These are phyloP conservation scores for Aspergillus terreus DNA, from an alignment of 2,329 filamentous ascomycete genomes.

Conservation along the genomic window DNA sequence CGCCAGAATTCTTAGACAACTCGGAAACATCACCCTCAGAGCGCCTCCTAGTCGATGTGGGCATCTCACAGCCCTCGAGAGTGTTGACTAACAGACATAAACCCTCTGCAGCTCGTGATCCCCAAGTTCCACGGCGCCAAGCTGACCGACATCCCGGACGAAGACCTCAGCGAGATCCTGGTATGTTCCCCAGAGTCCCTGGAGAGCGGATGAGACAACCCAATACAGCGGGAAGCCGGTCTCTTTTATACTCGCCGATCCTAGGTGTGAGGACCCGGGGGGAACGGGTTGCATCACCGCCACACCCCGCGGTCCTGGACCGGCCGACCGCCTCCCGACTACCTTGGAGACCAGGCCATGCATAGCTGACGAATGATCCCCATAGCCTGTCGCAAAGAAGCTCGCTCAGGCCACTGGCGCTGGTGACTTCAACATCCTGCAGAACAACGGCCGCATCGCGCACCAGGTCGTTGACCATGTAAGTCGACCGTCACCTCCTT, in stretches of 20 bases:
- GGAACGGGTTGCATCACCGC: background rate
- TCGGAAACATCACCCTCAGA: too few species aligned
- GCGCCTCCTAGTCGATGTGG: too few species aligned
- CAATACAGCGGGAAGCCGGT: background rate
- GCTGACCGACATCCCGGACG: constrained; percentile 88
- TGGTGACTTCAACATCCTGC: constrained; percentile 84
- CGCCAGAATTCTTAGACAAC: background rate
- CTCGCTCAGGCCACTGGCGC: constrained; percentile 73
- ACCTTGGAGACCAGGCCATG: background rate
- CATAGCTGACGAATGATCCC: background rate
- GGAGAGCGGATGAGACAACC: background rate
- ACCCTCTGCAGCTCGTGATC: constrained; percentile 71
- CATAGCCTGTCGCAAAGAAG: constrained; percentile 76
- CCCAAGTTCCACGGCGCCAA: constrained; percentile 93
- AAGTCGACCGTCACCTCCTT: constrained; percentile 33
- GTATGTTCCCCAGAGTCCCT: constrained; percentile 42
- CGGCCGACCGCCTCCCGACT: background rate
- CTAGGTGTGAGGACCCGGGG: background rate
- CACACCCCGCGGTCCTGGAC: background rate
- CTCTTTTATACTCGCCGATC: background rate
- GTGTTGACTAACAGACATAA: constrained; percentile 9
- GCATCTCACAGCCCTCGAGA: too few species aligned
- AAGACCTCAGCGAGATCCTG: constrained; percentile 76
- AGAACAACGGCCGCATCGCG: constrained; percentile 90
- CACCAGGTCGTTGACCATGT: constrained; percentile 94